Conservation (phyloP, 2,329 filamentous ascomycete genomes). For the Chaetomiaceae sp. region DNA sequence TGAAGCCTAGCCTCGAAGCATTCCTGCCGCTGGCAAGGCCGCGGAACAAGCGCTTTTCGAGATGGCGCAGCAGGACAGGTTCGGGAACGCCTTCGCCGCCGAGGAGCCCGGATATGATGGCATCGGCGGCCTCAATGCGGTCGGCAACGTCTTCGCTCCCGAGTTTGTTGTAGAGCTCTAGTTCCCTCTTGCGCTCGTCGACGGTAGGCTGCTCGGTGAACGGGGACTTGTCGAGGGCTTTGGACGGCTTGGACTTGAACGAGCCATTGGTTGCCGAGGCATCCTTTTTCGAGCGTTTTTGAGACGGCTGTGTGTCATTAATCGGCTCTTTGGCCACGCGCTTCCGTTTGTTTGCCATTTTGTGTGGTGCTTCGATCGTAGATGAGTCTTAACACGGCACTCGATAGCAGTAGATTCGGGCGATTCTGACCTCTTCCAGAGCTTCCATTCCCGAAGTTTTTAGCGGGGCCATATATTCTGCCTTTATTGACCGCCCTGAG, state of each 20-base stretch:
- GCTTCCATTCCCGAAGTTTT: constrained; percentile 14
- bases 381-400: neutral
- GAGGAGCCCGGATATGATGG: constrained; percentile 53
- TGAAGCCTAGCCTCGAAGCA: constrained; percentile 83
- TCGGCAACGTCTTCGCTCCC: constrained; percentile 55
- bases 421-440: no score
- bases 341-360: constrained; percentile 44
- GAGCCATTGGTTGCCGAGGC: constrained; percentile 23
- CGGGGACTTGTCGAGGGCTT: constrained; percentile 36
- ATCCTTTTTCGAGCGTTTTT: constrained; percentile 37
- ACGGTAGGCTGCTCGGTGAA: constrained; percentile 51
- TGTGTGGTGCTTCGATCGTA: neutral
- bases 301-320: constrained; percentile 29
- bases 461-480: constrained; percentile 22
- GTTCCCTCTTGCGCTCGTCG: constrained; percentile 55
- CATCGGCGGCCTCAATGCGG: constrained; percentile 55
- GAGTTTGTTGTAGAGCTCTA: constrained; percentile 56
- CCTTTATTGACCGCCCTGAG: constrained; percentile 13
- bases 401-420: neutral
- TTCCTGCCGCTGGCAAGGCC: constrained; percentile 88
- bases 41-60: constrained; percentile 69
- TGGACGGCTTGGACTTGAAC: constrained; percentile 21
- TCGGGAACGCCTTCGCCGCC: constrained; percentile 47
- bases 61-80: constrained; percentile 51
- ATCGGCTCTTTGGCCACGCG: constrained; percentile 32